Percentiles rank a stretch among this genome's conserved stretches.
Conservation (phyloP, 208 protist genomes). For the Crithidia brevicula region DNA sequence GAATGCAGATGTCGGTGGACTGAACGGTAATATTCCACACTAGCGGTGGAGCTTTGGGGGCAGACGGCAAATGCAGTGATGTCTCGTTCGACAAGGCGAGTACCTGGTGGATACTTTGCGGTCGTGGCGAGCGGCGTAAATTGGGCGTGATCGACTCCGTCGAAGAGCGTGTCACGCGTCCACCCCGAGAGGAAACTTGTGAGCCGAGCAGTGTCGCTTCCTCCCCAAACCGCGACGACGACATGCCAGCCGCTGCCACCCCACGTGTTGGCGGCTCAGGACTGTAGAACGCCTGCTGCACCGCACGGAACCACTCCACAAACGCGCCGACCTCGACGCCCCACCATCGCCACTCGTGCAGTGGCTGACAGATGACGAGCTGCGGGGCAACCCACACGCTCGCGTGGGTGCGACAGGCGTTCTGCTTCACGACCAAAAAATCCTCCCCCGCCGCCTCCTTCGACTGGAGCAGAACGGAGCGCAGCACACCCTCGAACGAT, state of each 20-base stretch:
- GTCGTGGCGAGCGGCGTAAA: not conserved
- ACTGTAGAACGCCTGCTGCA: slow-evolving; percentile 17
- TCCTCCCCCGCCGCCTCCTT: slow-evolving; percentile 27
- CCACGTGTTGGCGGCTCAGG: not conserved
- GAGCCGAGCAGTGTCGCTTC: not conserved
- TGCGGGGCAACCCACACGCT: slow-evolving; percentile 42
- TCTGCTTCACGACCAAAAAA: slow-evolving; percentile 64
- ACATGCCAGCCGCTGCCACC: not conserved
- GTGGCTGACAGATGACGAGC: slow-evolving; percentile 48
- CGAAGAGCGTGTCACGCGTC: not conserved
- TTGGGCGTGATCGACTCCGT: not conserved
- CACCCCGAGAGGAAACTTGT: not conserved
- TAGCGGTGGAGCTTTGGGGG: not conserved
- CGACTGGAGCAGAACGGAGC: slow-evolving; percentile 58
- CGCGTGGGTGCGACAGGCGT: slow-evolving; percentile 49
- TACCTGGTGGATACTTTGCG: too few species aligned
- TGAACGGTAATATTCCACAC: slow-evolving; percentile 28
- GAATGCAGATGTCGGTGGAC: slow-evolving; percentile 37
- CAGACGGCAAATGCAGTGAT: not conserved
- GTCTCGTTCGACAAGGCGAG: not conserved
- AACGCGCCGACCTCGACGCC: slow-evolving; percentile 30
- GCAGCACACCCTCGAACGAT: slow-evolving; percentile 52
- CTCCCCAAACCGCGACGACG: not conserved
- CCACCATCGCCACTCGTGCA: slow-evolving; percentile 80
- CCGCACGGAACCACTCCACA: not conserved